These are phyloP conservation scores for Pichia sp. DNA, from an alignment of 1,139 yeast species.

Conservation along the genomic window DNA sequence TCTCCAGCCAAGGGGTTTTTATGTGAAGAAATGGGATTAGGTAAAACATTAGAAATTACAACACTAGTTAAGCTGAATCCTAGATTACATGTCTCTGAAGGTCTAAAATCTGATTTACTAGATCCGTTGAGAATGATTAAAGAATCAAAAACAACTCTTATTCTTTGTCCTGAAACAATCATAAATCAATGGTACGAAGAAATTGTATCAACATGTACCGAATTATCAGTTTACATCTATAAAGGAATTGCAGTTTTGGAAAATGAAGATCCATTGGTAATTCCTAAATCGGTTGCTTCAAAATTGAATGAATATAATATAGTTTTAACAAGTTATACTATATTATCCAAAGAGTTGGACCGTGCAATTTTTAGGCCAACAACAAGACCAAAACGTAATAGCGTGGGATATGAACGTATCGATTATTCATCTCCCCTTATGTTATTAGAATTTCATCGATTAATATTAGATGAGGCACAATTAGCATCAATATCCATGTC, in stretches of 20 bases:
- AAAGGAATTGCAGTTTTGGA: slow-evolving; percentile 45
- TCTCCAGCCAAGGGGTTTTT: slow-evolving; percentile 58
- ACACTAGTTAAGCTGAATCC: slow-evolving; percentile 57
- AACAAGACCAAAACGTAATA: slow-evolving; percentile 45
- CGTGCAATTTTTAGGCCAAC: slow-evolving; percentile 67
- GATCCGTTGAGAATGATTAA: slow-evolving; percentile 40
- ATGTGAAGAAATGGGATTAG: slow-evolving; percentile 96
- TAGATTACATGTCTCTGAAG: slow-evolving; percentile 24
- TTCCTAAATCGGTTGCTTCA: slow-evolving; percentile 38
- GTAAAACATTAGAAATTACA: slow-evolving; percentile 83
- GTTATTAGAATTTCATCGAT: slow-evolving; percentile 82
- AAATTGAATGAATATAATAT: slow-evolving; percentile 45
- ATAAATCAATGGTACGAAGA: slow-evolving; percentile 81
- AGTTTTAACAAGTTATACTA: slow-evolving; percentile 72
- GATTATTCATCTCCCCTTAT: slow-evolving; percentile 79
- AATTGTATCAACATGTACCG: slow-evolving; percentile 50
- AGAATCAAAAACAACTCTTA: slow-evolving; percentile 63
- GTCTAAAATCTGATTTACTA: slow-evolving; percentile 34
- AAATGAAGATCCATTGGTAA: slow-evolving; percentile 18
- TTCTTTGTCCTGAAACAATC: slow-evolving; percentile 81
- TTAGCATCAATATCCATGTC: slow-evolving; percentile 75
- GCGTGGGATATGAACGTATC: slow-evolving; percentile 27
- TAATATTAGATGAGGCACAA: slow-evolving; percentile 88
- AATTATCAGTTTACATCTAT: slow-evolving; percentile 54
- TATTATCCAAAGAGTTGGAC: slow-evolving; percentile 69